Percentiles rank a stretch among this genome's conserved stretches.
These are phyloP conservation scores for Ophiocordyceps camponoti-rufipedis DNA, from an alignment of 2,329 filamentous ascomycete species.

Conservation along the genomic window DNA sequence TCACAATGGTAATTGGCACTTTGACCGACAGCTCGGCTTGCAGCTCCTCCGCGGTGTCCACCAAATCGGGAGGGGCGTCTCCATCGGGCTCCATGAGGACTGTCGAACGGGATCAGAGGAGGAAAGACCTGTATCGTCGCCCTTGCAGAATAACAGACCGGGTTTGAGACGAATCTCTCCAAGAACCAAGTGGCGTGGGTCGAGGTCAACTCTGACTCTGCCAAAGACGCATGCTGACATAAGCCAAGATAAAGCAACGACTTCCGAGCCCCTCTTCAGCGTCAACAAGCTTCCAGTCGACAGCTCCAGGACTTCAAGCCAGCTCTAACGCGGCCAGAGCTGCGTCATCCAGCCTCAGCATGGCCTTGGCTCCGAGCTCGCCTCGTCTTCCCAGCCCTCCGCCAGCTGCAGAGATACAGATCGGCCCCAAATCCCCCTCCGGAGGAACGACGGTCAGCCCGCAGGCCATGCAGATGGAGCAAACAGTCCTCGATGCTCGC, in stretches of 20 bases:
- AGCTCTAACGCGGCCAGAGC: not conserved
- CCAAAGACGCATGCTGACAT: not conserved
- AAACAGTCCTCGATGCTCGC: slow-evolving; percentile 49
- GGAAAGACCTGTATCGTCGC: not conserved
- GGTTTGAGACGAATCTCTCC: not conserved
- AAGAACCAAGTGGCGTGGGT: not conserved
- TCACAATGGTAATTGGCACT: slow-evolving; percentile 74
- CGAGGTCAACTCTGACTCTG: no score
- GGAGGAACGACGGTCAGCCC: slow-evolving; percentile 33
- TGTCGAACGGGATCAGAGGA: not conserved
- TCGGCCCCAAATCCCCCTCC: slow-evolving; percentile 59
- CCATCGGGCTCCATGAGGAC: slow-evolving; percentile 43
- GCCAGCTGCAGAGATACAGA: slow-evolving; percentile 85
- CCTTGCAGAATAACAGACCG: not conserved
- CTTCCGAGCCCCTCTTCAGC: not conserved
- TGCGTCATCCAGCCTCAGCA: slow-evolving; percentile 8
- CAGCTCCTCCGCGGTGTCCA: slow-evolving; percentile 22
- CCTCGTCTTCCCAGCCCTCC: slow-evolving; percentile 89
- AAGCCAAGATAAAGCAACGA: not conserved
- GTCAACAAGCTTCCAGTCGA: not conserved
- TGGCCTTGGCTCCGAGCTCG: slow-evolving; percentile 54
- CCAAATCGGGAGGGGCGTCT: slow-evolving; percentile 47
- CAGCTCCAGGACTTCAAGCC: not conserved
- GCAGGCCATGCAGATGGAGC: slow-evolving; percentile 44
- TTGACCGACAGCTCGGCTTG: slow-evolving; percentile 37